phyloP scores from a whole-genome alignment of 805 yeast species.

The Clavispora vitiphila region DNA sequence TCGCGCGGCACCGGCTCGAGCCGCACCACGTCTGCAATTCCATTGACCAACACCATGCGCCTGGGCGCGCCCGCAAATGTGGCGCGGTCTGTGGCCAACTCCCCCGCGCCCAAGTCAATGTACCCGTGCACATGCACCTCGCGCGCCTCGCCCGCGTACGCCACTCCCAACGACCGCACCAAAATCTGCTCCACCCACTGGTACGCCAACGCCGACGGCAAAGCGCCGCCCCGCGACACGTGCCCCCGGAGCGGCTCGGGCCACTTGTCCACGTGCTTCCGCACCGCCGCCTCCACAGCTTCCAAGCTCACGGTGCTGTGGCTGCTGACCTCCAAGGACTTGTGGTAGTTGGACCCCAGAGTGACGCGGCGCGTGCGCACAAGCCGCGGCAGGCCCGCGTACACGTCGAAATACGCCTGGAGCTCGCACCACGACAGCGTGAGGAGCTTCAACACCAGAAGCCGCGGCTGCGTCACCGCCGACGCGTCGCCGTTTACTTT shows the following conservation, averaged over 20 bases:
- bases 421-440: conserved; percentile 69
- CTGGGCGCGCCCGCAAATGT: conserved; percentile 3
- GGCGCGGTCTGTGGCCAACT: conserved; percentile 11
- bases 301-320: conserved; percentile 46
- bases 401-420: conserved; percentile 47
- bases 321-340: conserved; percentile 14
- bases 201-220: conserved; percentile 14
- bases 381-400: conserved; percentile 33
- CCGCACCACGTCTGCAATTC: conserved; percentile 33
- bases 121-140: conserved; percentile 58
- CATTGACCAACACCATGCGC: conserved; percentile 49
- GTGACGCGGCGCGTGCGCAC: conserved; percentile 36
- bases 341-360: conserved; percentile 35
- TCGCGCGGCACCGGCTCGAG: conserved; percentile 1
- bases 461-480: conserved; percentile 21
- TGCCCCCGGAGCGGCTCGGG: conserved; percentile 1
- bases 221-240: not conserved
- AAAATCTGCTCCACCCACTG: conserved; percentile 41
- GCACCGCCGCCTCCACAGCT: conserved; percentile 13
- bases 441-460: conserved; percentile 57
- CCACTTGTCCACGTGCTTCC: conserved; percentile 6
- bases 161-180: conserved; percentile 35
- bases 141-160: conserved; percentile 49
- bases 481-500: conserved; percentile 8
- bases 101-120: conserved; percentile 26